These are phyloP conservation scores for Coemansia sp. DNA, from an alignment of 192 early-diverging fungal species.

Conservation along the genomic window DNA sequence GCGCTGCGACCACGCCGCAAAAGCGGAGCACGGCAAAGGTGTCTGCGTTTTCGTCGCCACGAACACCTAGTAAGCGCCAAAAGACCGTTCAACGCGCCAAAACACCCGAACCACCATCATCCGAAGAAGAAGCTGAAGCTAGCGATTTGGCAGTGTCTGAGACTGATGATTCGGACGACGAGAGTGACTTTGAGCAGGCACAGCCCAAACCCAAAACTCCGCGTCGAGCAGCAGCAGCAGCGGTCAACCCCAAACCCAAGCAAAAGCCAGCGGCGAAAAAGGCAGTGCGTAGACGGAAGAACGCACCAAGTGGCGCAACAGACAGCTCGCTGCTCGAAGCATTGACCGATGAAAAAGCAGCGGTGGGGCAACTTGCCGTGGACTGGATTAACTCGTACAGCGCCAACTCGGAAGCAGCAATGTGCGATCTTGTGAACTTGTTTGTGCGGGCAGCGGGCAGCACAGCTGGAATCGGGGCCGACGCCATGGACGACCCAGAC, in stretches of 20 bases:
- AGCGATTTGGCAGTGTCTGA: slow-evolving; percentile 2
- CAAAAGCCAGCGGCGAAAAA: neutral
- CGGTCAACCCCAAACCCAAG: neutral
- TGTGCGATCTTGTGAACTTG: slow-evolving; percentile 76
- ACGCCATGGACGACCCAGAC: slow-evolving; percentile 59
- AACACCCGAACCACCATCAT: neutral
- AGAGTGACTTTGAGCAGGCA: neutral
- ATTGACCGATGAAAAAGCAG: slow-evolving; percentile 52
- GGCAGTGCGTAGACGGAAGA: neutral
- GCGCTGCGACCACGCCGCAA: slow-evolving; percentile 25
- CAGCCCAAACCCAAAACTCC: neutral
- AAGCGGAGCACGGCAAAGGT: slow-evolving; percentile 26
- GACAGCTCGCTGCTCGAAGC: slow-evolving; percentile 37
- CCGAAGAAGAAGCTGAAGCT: slow-evolving; percentile 1
- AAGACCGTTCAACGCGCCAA: slow-evolving; percentile 4
- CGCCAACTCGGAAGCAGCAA: slow-evolving; percentile 54
- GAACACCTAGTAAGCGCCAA: slow-evolving; percentile 25
- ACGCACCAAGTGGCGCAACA: neutral
- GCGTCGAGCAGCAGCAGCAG: neutral
- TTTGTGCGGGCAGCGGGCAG: slow-evolving; percentile 61
- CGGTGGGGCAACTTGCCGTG: slow-evolving; percentile 61
- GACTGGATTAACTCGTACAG: slow-evolving; percentile 75
- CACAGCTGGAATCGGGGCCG: slow-evolving; percentile 42
- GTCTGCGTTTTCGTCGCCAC: slow-evolving; percentile 27
- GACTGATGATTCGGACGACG: slow-evolving; percentile 25